phyloP scores from a whole-genome alignment of 2,329 filamentous ascomycete species.

The Xylariaceae sp. region DNA sequence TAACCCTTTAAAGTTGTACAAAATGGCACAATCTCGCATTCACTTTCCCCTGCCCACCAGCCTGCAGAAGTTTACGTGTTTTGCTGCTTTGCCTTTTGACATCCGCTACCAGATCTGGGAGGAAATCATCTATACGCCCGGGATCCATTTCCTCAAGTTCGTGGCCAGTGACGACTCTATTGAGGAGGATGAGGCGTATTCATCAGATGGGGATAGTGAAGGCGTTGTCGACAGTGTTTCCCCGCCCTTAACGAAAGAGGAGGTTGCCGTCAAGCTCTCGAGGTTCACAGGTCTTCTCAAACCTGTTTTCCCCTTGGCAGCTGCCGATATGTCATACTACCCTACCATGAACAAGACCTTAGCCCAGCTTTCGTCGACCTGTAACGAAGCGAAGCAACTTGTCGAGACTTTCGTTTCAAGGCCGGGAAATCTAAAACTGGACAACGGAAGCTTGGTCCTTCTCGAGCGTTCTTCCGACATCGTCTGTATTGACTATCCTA shows the following conservation, averaged over 20 bases:
- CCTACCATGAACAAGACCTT: conserved; percentile 29
- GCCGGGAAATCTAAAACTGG: conserved; percentile 29
- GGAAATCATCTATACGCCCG: conserved; percentile 30
- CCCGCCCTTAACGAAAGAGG: not conserved
- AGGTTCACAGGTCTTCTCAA: conserved; percentile 25
- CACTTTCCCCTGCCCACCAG: conserved; percentile 27
- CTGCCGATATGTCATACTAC: conserved; percentile 36
- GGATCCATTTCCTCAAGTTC: conserved; percentile 39
- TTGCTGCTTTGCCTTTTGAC: conserved; percentile 34
- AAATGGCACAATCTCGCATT: conserved; percentile 9
- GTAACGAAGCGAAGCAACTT: conserved; percentile 28
- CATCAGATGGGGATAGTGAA: conserved; percentile 7
- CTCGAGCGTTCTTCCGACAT: conserved; percentile 33
- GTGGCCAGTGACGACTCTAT: conserved; percentile 13
- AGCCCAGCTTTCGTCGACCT: conserved; percentile 28
- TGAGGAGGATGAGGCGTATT: conserved; percentile 8
- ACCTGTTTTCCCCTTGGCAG: conserved; percentile 25
- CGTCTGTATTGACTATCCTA: conserved; percentile 37
- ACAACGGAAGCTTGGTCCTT: conserved; percentile 29
- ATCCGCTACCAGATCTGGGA: conserved; percentile 36
- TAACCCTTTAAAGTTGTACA: not conserved
- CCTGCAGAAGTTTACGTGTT: conserved; percentile 30
- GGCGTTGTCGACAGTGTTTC: not conserved
- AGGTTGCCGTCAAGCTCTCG: not conserved
- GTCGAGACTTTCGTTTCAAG: conserved; percentile 23